These are phyloP conservation scores for Candida oleophila DNA, from an alignment of 805 yeast genomes.

Conservation along the genomic window DNA sequence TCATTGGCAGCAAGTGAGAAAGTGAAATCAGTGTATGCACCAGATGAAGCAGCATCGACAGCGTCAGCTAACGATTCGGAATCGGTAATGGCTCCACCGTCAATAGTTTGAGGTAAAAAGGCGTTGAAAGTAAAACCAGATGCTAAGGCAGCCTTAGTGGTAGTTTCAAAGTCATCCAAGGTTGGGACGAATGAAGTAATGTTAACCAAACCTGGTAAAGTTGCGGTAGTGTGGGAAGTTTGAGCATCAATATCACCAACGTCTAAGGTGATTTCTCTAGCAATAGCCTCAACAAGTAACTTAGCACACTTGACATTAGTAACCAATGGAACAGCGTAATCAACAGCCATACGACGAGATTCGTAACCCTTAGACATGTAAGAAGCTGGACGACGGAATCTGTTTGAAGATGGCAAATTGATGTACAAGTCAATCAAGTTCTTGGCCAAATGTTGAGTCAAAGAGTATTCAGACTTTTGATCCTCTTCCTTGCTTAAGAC, in stretches of 20 bases:
- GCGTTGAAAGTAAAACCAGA: constrained; percentile 89
- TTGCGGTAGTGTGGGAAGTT: constrained; percentile 80
- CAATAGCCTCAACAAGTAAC: constrained; percentile 88
- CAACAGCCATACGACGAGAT: constrained; percentile 99
- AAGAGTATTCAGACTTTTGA: constrained; percentile 89
- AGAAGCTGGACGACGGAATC: constrained; percentile 98
- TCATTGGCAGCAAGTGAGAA: constrained; percentile 82
- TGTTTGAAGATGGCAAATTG: constrained; percentile 93
- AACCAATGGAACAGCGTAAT: constrained; percentile 94
- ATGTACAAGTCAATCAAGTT: constrained; percentile 94
- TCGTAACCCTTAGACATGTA: constrained; percentile 96
- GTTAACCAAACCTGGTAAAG: constrained; percentile 85
- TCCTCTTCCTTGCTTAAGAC: constrained; percentile 71
- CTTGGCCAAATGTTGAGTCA: constrained; percentile 94
- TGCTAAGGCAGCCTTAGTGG: constrained; percentile 69
- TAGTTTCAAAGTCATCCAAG: constrained; percentile 62
- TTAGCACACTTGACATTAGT: constrained; percentile 98
- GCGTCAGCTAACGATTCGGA: constrained; percentile 65
- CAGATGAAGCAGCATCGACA: constrained; percentile 50
- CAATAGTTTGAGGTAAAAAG: constrained; percentile 67
- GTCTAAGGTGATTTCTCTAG: constrained; percentile 65
- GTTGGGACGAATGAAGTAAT: constrained; percentile 77
- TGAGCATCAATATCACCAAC: constrained; percentile 82
- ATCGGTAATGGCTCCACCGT: constrained; percentile 65
- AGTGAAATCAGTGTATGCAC: constrained; percentile 79